A percentile compares a stretch with the other conserved stretches of the same genome.
Conservation (phyloP, 345 rosid genomes). For the Gossypium bickii region DNA sequence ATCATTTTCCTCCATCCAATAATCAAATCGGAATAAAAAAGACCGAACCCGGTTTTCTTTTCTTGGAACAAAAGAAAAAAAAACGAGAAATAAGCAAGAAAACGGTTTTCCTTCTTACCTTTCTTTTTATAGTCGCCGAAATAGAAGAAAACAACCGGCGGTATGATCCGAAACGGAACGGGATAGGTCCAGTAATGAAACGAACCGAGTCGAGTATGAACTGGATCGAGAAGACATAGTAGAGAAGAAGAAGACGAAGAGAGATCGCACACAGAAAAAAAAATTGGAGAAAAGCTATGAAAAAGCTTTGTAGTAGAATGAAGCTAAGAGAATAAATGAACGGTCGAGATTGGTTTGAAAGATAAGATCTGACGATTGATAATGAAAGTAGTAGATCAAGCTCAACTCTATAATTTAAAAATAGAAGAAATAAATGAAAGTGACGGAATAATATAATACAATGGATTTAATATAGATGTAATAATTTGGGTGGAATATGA, state of each 20-base stretch:
- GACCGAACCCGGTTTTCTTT: not conserved
- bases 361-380: slow-evolving; percentile 25
- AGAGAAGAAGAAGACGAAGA: not conserved
- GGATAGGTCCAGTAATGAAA: not conserved
- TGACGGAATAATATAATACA: not conserved
- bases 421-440: not conserved
- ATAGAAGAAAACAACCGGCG: not conserved
- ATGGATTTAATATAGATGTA: not conserved
- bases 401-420: not conserved
- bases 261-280: not conserved
- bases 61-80: not conserved
- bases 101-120: not conserved
- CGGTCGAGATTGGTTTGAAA: slow-evolving; percentile 25
- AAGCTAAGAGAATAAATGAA: not conserved
- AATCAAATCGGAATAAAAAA: not conserved
- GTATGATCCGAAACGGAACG: not conserved
- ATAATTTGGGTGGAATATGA: not conserved
- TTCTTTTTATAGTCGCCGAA: not conserved
- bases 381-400: not conserved
- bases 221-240: not conserved
- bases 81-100: not conserved
- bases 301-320: not conserved
- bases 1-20: slow-evolving; percentile 37
- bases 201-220: not conserved
- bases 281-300: not conserved